A percentile compares a stretch with the other conserved stretches of the same genome.
Evolutionary conservation across 192 early-diverging fungal species (phyloP).

Genomic region (Haplosporangium gracile): DNA sequence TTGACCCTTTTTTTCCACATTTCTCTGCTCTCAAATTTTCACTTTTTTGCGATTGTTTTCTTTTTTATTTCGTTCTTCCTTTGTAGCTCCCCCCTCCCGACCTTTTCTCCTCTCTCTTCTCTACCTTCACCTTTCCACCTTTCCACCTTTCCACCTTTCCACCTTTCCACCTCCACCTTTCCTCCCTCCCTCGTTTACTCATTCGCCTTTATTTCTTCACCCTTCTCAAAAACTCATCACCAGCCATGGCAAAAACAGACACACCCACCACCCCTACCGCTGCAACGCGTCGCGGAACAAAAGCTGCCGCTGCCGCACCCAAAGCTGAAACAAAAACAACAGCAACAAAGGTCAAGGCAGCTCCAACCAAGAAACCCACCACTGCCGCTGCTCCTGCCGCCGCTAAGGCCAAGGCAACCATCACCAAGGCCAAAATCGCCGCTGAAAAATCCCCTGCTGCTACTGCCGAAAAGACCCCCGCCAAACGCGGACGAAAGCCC

Average conservation of each 20-base stretch:
- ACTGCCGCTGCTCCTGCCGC: background rate
- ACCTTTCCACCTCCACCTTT: too few species aligned
- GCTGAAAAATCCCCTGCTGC: background rate
- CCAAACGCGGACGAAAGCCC: constrained; percentile 29
- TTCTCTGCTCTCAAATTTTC: constrained; percentile 2
- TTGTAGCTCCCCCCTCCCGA: background rate
- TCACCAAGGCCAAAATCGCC: background rate
- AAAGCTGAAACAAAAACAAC: background rate
- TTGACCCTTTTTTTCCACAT: background rate
- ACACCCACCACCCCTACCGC: background rate
- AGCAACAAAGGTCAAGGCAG: background rate
- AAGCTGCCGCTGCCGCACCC: background rate
- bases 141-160: background rate
- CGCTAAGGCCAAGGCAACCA: background rate
- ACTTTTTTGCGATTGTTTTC: background rate
- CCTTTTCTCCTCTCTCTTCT: background rate
- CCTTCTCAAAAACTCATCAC: background rate
- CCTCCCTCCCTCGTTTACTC: background rate
- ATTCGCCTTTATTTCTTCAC: background rate
- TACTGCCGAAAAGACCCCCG: background rate
- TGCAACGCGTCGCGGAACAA: constrained; percentile 3
- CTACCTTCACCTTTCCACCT: too few species aligned
- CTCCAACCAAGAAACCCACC: background rate
- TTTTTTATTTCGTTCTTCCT: background rate
- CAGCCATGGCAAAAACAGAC: background rate